phyloP scores from a whole-genome alignment of 371 early-diverging fungal genomes.

The Mortierella sp. region DNA sequence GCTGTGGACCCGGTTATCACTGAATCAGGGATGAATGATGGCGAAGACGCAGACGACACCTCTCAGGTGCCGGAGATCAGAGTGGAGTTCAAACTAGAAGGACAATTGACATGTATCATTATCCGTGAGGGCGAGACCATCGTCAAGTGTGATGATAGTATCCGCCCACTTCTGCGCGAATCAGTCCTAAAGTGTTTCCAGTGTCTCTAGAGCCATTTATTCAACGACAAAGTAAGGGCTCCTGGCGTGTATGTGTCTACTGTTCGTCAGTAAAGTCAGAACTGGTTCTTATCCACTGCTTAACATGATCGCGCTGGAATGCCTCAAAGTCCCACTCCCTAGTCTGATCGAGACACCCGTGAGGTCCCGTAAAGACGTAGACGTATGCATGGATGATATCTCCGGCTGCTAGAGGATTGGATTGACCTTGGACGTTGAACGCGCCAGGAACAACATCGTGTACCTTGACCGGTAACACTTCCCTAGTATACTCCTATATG shows the following conservation, averaged over 20 bases:
- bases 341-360: constrained; percentile 14
- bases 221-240: neutral
- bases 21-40: constrained; percentile 14
- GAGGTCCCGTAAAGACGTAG: constrained; percentile 42
- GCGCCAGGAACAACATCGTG: constrained; percentile 28
- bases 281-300: constrained; percentile 31
- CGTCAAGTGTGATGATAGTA: constrained; percentile 41
- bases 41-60: neutral
- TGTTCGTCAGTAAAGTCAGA: constrained; percentile 15
- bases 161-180: constrained; percentile 36
- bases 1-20: constrained; percentile 23
- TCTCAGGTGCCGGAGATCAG: constrained; percentile 30
- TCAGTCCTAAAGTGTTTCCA: constrained; percentile 48
- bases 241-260: neutral
- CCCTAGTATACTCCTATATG: constrained; percentile 45
- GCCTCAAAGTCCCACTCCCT: constrained; percentile 40
- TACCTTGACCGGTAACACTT: constrained; percentile 24
- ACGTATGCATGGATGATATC: constrained; percentile 30
- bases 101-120: constrained; percentile 29
- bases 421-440: constrained; percentile 17
- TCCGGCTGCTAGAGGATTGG: constrained; percentile 17
- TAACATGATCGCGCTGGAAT: constrained; percentile 31
- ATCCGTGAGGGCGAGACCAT: constrained; percentile 42
- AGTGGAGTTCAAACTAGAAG: constrained; percentile 41
- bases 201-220: constrained; percentile 14